Evolutionary conservation across 192 early-diverging fungal genomes (phyloP).

Genomic region (Borealophlyctis nickersoniae): DNA sequence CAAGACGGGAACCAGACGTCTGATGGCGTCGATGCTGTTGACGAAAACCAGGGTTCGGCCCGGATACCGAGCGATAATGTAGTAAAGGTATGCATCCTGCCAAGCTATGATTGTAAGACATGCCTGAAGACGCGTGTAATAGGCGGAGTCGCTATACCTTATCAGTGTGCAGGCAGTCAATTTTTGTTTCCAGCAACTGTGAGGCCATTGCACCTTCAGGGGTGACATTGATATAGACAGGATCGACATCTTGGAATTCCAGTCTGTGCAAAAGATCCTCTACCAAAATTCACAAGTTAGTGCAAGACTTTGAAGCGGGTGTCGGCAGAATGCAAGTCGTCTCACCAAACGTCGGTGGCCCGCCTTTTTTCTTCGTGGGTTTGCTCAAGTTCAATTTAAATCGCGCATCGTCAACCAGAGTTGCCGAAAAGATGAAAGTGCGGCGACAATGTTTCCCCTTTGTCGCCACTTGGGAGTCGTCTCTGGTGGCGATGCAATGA

Average conservation of each 20-base stretch:
- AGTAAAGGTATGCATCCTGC: conserved; percentile 66
- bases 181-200: conserved; percentile 72
- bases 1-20: conserved; percentile 82
- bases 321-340: not conserved
- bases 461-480: not conserved
- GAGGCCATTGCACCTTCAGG: conserved; percentile 63
- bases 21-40: conserved; percentile 91
- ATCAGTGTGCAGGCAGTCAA: conserved; percentile 80
- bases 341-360: conserved; percentile 5
- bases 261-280: conserved; percentile 72
- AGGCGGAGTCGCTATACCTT: conserved; percentile 69
- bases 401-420: conserved; percentile 45
- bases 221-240: conserved; percentile 74
- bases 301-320: not conserved
- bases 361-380: conserved; percentile 13
- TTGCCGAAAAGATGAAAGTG: conserved; percentile 94
- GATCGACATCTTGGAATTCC: conserved; percentile 72
- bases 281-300: no score
- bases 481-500: not conserved
- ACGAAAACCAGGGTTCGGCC: conserved; percentile 93
- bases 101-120: not conserved
- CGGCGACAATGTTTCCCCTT: conserved; percentile 53
- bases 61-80: conserved; percentile 80
- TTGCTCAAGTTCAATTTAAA: conserved; percentile 23
- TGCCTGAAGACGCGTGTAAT: not conserved